phyloP scores from a whole-genome alignment of 2,329 filamentous ascomycete genomes.

The Nannizziopsis arthrosporioides region DNA sequence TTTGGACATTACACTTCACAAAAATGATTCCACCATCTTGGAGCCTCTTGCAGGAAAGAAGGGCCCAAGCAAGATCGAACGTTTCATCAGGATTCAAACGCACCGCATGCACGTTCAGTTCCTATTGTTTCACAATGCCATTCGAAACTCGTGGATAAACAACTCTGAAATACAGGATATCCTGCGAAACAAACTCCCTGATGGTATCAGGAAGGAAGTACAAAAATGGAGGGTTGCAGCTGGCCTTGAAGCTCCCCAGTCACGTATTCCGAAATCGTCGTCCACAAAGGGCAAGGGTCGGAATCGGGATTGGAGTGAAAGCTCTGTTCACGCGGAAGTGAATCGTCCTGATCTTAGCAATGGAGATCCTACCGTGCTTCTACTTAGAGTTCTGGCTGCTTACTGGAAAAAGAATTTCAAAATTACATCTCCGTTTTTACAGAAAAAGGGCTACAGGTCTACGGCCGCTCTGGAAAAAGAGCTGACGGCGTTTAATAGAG shows the following conservation, averaged over 20 bases:
- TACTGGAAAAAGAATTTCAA: constrained; percentile 85
- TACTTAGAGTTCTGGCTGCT: constrained; percentile 63
- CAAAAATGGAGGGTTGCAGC: constrained; percentile 61
- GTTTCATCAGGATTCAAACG: constrained; percentile 62
- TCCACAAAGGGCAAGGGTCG: constrained; percentile 22
- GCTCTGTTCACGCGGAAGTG: constrained; percentile 57
- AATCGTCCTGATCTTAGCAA: constrained; percentile 65
- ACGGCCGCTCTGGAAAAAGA: constrained; percentile 64
- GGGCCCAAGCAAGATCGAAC: constrained; percentile 73
- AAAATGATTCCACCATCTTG: constrained; percentile 44
- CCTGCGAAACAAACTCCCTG: constrained; percentile 60
- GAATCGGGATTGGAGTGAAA: constrained; percentile 58
- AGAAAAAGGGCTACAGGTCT: constrained; percentile 83
- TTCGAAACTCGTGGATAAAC: constrained; percentile 74
- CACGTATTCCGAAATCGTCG: constrained; percentile 24
- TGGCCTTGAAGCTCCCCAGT: constrained; percentile 44
- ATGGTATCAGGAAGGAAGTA: constrained; percentile 58
- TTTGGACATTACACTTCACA: constrained; percentile 58
- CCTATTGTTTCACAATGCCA: constrained; percentile 77
- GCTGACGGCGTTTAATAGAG: constrained; percentile 55
- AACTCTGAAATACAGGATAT: constrained; percentile 64
- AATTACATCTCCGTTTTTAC: constrained; percentile 62
- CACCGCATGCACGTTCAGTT: constrained; percentile 84
- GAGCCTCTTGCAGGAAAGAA: constrained; percentile 60
- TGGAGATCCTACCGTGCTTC: constrained; percentile 65